Conservation (phyloP, 2,329 filamentous ascomycete genomes). For the Penicillium sumatraense region DNA sequence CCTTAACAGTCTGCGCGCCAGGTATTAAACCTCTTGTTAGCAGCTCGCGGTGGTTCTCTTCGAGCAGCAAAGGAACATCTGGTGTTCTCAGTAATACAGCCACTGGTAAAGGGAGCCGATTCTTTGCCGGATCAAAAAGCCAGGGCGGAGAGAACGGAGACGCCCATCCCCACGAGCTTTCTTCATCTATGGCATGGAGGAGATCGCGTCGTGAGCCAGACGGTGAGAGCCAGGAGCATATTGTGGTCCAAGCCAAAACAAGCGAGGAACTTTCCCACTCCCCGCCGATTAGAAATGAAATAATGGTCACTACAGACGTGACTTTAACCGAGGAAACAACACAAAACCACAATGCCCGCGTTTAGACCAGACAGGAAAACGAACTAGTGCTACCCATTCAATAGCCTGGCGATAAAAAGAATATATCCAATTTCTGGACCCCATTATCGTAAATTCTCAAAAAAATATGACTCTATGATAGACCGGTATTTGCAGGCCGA, state of each 20-base stretch:
- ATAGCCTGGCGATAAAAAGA: too few species aligned
- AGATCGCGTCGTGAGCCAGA: not conserved
- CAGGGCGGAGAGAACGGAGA: not conserved
- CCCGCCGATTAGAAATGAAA: slow-evolving; percentile 1
- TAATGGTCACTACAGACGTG: slow-evolving; percentile 16
- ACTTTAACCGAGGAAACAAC: not conserved
- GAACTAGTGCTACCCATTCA: too few species aligned
- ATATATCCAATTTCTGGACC: too few species aligned
- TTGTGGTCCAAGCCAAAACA: slow-evolving; percentile 3
- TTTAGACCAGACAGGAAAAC: too few species aligned
- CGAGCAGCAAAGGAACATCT: not conserved
- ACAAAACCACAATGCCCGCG: not conserved
- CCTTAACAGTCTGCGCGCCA: slow-evolving; percentile 21
- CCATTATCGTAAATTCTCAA: too few species aligned
- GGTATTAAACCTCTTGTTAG: slow-evolving; percentile 23
- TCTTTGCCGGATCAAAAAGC: slow-evolving; percentile 9
- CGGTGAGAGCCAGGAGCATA: slow-evolving; percentile 20
- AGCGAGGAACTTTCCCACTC: not conserved
- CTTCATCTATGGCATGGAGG: not conserved
- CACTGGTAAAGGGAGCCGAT: not conserved
- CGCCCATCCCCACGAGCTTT: slow-evolving; percentile 13
- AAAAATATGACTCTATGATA: too few species aligned
- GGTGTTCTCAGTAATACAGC: not conserved
- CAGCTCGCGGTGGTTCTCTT: slow-evolving; percentile 15
- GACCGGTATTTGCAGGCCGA: too few species aligned